phyloP scores from a whole-genome alignment of 106 monocot genomes.

The Posidonia australis region DNA sequence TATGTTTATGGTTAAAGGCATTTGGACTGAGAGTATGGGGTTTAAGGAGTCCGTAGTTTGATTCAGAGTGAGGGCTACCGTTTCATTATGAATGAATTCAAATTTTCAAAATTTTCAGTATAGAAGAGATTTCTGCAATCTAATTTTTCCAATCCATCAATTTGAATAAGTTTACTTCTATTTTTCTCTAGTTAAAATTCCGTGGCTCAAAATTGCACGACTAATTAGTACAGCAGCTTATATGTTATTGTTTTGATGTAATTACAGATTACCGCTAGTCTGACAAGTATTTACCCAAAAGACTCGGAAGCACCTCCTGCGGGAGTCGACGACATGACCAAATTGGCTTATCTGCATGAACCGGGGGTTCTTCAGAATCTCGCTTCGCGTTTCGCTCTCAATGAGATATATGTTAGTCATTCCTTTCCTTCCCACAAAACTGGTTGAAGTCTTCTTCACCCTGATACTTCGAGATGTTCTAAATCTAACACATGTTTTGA shows the following conservation, averaged over 20 bases:
- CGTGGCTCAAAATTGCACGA: too few species aligned
- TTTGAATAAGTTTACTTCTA: too few species aligned
- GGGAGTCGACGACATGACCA: slow-evolving; percentile 97
- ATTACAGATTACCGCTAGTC: slow-evolving; percentile 44
- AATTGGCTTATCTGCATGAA: slow-evolving; percentile 91
- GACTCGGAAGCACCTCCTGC: slow-evolving; percentile 85
- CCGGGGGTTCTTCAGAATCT: slow-evolving; percentile 94
- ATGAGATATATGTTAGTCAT: slow-evolving; percentile 79
- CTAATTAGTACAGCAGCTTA: background rate
- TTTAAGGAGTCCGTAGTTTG: too few species aligned
- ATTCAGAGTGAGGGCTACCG: too few species aligned
- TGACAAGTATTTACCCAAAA: slow-evolving; percentile 78
- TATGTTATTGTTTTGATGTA: background rate
- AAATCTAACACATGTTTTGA: background rate
- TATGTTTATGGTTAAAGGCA: too few species aligned
- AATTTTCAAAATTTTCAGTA: too few species aligned
- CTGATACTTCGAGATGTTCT: background rate
- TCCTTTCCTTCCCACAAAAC: background rate
- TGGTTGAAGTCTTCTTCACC: background rate
- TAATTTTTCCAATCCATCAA: too few species aligned
- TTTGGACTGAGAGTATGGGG: too few species aligned
- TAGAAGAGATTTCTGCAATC: too few species aligned
- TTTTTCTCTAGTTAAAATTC: background rate
- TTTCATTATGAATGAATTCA: too few species aligned
- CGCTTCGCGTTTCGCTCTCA: slow-evolving; percentile 56